These are phyloP conservation scores for Macrophomina phaseolina DNA, from an alignment of 2,329 filamentous ascomycete genomes.

Conservation along the genomic window DNA sequence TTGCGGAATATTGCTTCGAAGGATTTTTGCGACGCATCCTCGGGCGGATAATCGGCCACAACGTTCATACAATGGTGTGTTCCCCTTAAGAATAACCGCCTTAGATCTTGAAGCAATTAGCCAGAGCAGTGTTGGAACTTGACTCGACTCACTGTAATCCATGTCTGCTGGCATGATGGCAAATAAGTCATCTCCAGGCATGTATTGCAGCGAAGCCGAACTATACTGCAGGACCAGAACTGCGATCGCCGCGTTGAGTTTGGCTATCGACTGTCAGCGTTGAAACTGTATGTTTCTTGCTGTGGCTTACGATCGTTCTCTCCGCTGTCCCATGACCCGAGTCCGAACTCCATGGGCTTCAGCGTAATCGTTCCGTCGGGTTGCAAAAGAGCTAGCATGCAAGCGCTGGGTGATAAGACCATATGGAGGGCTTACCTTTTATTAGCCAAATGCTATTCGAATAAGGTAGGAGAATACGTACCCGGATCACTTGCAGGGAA, in stretches of 20 bases:
- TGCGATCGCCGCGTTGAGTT: constrained; percentile 44
- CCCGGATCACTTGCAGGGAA: constrained; percentile 71
- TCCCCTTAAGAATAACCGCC: constrained; percentile 64
- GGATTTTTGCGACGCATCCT: constrained; percentile 71
- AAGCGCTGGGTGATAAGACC: constrained; percentile 55
- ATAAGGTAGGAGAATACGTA: constrained; percentile 44
- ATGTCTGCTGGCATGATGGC: constrained; percentile 44
- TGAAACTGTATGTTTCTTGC: too few species aligned
- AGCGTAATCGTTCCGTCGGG: constrained; percentile 51
- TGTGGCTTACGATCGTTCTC: constrained; percentile 29
- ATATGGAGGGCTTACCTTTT: constrained; percentile 43
- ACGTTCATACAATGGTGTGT: constrained; percentile 57
- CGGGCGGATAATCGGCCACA: constrained; percentile 81
- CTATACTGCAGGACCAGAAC: constrained; percentile 50
- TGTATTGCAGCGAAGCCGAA: constrained; percentile 51
- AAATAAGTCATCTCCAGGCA: constrained; percentile 57
- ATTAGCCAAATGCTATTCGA: neutral
- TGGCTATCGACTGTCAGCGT: constrained; percentile 8
- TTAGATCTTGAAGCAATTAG: constrained; percentile 34
- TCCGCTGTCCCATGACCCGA: constrained; percentile 34
- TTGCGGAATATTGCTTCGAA: constrained; percentile 54
- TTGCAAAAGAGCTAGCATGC: constrained; percentile 52
- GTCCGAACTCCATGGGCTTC: constrained; percentile 49
- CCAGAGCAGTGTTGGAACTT: too few species aligned
- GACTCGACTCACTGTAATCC: constrained; percentile 28